Evolutionary conservation across 768 basidiomycete genomes (phyloP), one percentile per base, ranked within the genome.

Genomic region (Leccinum subtestaceum): DNA sequence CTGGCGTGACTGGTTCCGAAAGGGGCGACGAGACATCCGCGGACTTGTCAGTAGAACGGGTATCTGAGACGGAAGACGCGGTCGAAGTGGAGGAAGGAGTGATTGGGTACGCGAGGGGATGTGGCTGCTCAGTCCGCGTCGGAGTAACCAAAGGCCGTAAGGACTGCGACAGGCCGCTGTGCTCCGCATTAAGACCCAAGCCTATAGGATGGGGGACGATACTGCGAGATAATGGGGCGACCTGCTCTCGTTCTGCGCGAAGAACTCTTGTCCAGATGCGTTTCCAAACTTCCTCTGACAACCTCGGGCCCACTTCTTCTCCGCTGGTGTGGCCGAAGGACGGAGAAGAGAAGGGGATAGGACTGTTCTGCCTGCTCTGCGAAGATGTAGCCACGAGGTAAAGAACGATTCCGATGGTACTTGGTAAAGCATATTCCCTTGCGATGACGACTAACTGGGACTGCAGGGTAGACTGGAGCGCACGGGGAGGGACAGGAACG

Each of bases 341-440:
- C 48, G 51, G 60, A 43, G 62, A 60, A 55, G 64, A 57, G 47
- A 56, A 62, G 55, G 69, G 65, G 36, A 61, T 36, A 1, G 68
- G 59, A 34, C 58, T 58, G 45, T 55, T 59, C 31, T 57, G 62
- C 15, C 55, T 57, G 46, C 53, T 62, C 55, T 66, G 72, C 5
- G 67, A 50, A 50, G 74, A 62, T n/a, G 77, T 66, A 40, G 77
- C 77, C 47, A 91, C 82, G 49, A 98, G 84, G 72, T 95, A 98
- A 2, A 98, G 79, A 46, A 91, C 78, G 50, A 98, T 75, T 5
- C 95, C 95, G 13, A 83, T 74, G 0, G 91, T 92, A 64, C 88
- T 93, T 1, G 95, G 95, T 17, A 98, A 78, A 3, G 91, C 91
- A 67, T 95, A 98, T 74, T 98, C 95, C 73, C 87, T 88, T 13